Base-by-base conservation (phyloP, 495 filamentous ascomycete genomes). In the Hypoxylon crocopeplum region DNA sequence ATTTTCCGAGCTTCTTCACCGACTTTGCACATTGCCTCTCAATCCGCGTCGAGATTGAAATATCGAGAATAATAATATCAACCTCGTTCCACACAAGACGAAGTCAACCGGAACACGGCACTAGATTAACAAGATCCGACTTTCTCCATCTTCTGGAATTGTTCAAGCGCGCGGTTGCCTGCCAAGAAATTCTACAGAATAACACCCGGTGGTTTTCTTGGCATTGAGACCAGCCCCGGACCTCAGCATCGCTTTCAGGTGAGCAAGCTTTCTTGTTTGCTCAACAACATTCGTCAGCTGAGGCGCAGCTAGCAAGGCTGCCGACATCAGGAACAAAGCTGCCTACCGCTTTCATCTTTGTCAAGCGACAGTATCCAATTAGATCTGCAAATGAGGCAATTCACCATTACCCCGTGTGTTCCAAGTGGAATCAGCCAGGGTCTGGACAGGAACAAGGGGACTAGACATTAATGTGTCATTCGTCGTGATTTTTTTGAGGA, bases 81-180 rank as follows among this genome's bases (percentile, higher is more conserved):
- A 7, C 29, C 41, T 57, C 48, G n/a, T 17, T 52, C 48, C 33
- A 38, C 20, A 17, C 44, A 12, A 33, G 7, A 24, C 47, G 30
- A 34, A 42, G 21, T 55, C 7, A n/a, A 46, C 6, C 61, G 61
- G 61, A 59, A 53, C 33, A 34, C 61, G 54, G 61, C 54, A 58
- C 37, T 40, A 40, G 24, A 50, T 53, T 55, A 59, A 55, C 32
- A 39, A 64, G 42, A 50, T 44, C 52, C 42, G 33, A 25, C 41
- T 32, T 51, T 54, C 34, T 47, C 24, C 38, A 37, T 45, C 12
- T 52, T 62, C 34, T 58, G 54, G 54, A 25, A 48, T 42, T 42
- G 36, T 6, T 57, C 61, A 59, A 64, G 61, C 61, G 61, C 55
- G 61, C 54, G 61, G 61, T 55, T 40, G 45, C n/a, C 55, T 27